These are phyloP conservation scores for Tuctoria greenei DNA, from an alignment of 176 grass and related monocot species.

Conservation along the genomic window DNA sequence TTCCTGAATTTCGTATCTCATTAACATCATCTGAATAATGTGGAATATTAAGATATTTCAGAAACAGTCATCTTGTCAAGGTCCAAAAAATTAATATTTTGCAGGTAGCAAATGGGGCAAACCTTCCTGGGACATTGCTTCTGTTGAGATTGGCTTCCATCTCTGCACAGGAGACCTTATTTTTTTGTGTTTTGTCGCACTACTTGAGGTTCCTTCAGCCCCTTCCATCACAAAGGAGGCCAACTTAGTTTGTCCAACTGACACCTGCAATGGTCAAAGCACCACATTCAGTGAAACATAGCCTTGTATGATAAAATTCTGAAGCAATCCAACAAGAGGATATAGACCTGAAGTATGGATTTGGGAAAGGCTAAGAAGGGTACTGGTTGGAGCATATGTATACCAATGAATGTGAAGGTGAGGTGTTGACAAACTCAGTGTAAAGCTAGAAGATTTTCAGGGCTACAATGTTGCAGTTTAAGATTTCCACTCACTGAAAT, in stretches of 20 bases:
- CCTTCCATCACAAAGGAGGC: conserved; percentile 44
- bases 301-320: neutral
- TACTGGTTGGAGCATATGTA: neutral
- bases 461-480: neutral
- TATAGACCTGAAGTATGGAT: neutral
- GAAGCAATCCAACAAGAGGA: neutral
- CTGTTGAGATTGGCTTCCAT: conserved; percentile 59
- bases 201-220: conserved; percentile 16
- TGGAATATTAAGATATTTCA: conserved; percentile 10
- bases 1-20: conserved; percentile 33
- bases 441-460: neutral
- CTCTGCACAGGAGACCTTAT: conserved; percentile 42
- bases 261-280: conserved; percentile 35
- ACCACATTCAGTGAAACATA: neutral
- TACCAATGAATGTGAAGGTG: neutral
- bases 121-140: conserved; percentile 51
- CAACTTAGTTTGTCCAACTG: conserved; percentile 28
- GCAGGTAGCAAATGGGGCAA: neutral
- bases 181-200: conserved; percentile 35
- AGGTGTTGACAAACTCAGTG: neutral
- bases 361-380: neutral
- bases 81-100: neutral
- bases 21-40: conserved; percentile 25
- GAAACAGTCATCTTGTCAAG: neutral
- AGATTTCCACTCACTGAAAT: neutral